phyloP scores from a whole-genome alignment of 441 rosid genomes.

The Flueggea neowawraea region DNA sequence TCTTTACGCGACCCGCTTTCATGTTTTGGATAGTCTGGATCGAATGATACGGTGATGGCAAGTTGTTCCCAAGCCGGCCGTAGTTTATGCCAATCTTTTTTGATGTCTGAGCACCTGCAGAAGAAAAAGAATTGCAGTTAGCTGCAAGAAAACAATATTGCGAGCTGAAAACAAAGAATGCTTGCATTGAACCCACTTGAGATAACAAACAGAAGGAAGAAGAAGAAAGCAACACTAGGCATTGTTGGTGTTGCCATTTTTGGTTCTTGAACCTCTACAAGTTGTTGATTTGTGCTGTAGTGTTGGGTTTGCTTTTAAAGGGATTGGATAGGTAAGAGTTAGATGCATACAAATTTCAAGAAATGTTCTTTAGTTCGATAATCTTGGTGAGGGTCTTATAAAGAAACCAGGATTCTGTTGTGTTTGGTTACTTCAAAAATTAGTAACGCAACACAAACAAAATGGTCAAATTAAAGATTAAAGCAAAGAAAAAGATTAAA shows the following conservation, averaged over 20 bases:
- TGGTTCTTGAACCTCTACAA: background rate
- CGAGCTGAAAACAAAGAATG: background rate
- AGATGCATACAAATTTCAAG: constrained; percentile 8
- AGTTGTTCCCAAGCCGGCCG: constrained; percentile 67
- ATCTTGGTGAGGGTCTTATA: constrained; percentile 15
- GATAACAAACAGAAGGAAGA: constrained; percentile 14
- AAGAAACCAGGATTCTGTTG: constrained; percentile 4
- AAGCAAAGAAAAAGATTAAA: too few relatives aligned
- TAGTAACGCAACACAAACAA: background rate
- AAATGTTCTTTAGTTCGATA: constrained; percentile 4
- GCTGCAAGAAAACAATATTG: background rate
- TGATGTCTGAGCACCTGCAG: constrained; percentile 31
- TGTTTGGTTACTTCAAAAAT: background rate
- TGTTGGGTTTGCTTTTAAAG: constrained; percentile 14
- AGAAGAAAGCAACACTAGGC: constrained; percentile 7
- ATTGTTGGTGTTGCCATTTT: background rate
- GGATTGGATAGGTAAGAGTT: constrained; percentile 10
- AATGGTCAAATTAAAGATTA: background rate
- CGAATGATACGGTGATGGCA: constrained; percentile 59
- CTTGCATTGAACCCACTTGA: constrained; percentile 22
- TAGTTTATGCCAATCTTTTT: constrained; percentile 70
- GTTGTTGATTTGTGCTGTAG: background rate
- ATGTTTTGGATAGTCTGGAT: constrained; percentile 48
- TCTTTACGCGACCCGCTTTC: constrained; percentile 53
- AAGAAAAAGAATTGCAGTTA: background rate